phyloP scores from a whole-genome alignment of 164 flowering plant genomes.

The Piper longum region DNA sequence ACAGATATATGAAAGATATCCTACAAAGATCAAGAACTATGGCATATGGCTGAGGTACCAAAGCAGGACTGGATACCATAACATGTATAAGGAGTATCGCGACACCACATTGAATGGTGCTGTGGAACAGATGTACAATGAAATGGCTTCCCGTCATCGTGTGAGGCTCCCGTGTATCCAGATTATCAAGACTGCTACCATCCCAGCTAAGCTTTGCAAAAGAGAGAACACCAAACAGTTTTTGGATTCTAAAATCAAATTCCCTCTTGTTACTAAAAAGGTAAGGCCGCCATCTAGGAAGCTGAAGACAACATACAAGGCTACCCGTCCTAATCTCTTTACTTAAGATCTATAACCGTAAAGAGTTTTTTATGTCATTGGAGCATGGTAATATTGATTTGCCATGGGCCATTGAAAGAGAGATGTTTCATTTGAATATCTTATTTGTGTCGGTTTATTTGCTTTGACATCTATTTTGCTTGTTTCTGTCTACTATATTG shows the following conservation, averaged over 20 bases:
- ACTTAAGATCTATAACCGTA: constrained; percentile 16
- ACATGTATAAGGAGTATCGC: constrained; percentile 90
- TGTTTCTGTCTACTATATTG: no score
- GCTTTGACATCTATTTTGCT: no score
- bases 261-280: constrained; percentile 65
- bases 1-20: constrained; percentile 75
- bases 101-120: constrained; percentile 83
- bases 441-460: no score
- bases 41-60: constrained; percentile 74
- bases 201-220: constrained; percentile 79
- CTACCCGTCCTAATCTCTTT: constrained; percentile 66
- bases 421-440: no score
- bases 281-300: constrained; percentile 70
- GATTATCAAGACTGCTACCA: constrained; percentile 76
- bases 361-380: no score
- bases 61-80: constrained; percentile 78
- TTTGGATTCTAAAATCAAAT: constrained; percentile 64
- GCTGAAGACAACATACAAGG: constrained; percentile 87
- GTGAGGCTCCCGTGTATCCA: constrained; percentile 77
- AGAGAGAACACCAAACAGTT: constrained; percentile 80
- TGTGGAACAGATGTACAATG: constrained; percentile 74
- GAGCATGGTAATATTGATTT: no score
- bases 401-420: no score
- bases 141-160: constrained; percentile 91
- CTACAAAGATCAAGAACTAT: constrained; percentile 67